Evolutionary conservation across 805 yeast species (phyloP), one percentile per base, ranked within the genome.

Genomic region (Saturnispora ahearnii): DNA sequence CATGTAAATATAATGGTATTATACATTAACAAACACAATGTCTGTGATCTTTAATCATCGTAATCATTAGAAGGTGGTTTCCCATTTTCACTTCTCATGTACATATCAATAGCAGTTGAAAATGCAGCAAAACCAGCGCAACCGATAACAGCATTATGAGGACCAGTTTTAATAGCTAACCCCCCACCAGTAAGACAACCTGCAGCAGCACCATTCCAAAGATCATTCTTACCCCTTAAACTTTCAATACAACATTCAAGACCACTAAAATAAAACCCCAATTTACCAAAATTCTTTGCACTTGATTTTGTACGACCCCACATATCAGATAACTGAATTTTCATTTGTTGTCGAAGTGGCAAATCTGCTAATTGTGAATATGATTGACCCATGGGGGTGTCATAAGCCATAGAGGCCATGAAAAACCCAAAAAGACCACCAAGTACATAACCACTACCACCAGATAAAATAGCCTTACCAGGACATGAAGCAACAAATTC

Each of bases 171-270:
- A 57, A 86, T 76, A 2, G 97, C 95, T 47, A 93, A 74, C 0
- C 96, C 97, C 32, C 96, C 99, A 41, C 99, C 99, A 1, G 99
- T 93, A 34, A 91, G 72, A 68, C 97, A 93, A 2, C 99, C 99
- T 4, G 98, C 98, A 41, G 79, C 75, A 2, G 87, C 79, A 42
- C 97, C 96, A 63, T 93, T 93, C 69, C 83, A 88, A 10, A 91
- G 78, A 66, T 93, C 99, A 61, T 85, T 89, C 61, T 87, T 89
- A 2, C 96, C 97, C 59, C 98, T 74, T 47, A 78, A 64, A 29
- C 93, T 79, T 65, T 90, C 97, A 45, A 90, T 79, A 42, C 82
- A 76, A 71, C 98, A 90, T 63, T 90, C 98, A 2, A 89, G 91
- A 41, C 96, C 97, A 6, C 96, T 78, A 65, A 84, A 90, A 29